These are phyloP conservation scores for Hirschioporus abietinus DNA, from an alignment of 768 basidiomycete species.

Conservation along the genomic window DNA sequence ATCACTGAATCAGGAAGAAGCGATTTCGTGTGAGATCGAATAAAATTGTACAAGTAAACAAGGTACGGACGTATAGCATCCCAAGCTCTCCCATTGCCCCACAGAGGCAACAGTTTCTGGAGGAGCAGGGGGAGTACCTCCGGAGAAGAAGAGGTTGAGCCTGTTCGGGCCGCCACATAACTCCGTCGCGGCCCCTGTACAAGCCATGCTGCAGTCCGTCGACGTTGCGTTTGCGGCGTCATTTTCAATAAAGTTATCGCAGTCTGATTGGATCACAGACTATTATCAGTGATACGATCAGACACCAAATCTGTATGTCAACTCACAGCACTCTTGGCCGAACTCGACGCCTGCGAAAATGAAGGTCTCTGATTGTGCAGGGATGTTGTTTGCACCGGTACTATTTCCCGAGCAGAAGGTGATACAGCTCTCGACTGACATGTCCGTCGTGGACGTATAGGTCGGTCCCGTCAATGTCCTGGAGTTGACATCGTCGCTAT, in stretches of 20 bases:
- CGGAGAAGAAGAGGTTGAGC: conserved; percentile 63
- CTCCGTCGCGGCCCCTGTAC: conserved; percentile 53
- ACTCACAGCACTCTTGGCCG: conserved; percentile 57
- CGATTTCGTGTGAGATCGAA: conserved; percentile 1
- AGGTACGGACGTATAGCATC: conserved; percentile 61
- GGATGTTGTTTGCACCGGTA: background rate
- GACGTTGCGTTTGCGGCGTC: conserved; percentile 38
- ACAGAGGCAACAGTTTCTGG: conserved; percentile 49
- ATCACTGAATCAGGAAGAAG: conserved; percentile 5
- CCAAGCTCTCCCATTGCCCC: conserved; percentile 63
- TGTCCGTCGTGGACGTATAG: conserved; percentile 40
- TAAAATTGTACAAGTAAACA: conserved; percentile 8
- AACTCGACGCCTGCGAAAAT: conserved; percentile 71
- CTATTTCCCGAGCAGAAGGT: conserved; percentile 34
- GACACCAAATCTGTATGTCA: conserved; percentile 7
- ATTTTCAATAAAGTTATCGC: conserved; percentile 49
- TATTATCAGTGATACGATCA: conserved; percentile 4
- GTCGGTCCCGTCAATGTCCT: conserved; percentile 53
- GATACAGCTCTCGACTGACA: conserved; percentile 58
- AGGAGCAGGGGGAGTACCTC: conserved; percentile 46
- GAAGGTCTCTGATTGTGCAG: conserved; percentile 22
- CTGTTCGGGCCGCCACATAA: conserved; percentile 55
- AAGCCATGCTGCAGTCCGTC: conserved; percentile 57
- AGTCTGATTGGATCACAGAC: conserved; percentile 39
- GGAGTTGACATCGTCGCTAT: conserved; percentile 49